Base-by-base conservation (phyloP, 2,329 filamentous ascomycete species). In the Aureobasidium sp. region DNA sequence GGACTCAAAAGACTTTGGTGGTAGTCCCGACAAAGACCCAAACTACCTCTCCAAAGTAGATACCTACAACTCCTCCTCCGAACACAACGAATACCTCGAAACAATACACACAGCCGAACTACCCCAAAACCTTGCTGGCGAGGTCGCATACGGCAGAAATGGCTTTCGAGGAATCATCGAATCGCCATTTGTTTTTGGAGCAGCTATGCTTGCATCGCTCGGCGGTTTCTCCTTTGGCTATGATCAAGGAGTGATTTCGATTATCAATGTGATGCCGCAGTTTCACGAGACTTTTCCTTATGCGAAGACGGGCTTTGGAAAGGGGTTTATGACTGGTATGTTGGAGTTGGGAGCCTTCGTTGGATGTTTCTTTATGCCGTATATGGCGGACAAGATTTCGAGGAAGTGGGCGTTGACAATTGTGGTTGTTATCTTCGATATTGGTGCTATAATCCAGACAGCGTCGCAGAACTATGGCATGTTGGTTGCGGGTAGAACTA, bases 211-310 rank as follows among this genome's bases (percentile, higher is more conserved):
- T 21, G 21, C 21, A 21, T 21, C 21, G 21, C 21, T 21, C 21
- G 21, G 21, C 21, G 21, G 21, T 21, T 36, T 52, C n/a, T 32
- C 39, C 1, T 49, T 50, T 41, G 49, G 59, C 41, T 55, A 34
- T 29, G 41, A 54, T 34, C 62, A 64, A 65, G 70, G 70, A 29
- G 67, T 72, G 6, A 67, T 72, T 15, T 66, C 63, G 8, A 69
- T 81, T 15, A 80, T 78, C 16, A 69, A 81, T 10, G 78, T 81
- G 44, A 82, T 82, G 79, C 74, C 79, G 15, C 78, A 80, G 59
- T 82, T 82, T 63, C 70, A 80, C 5, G 70, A 72, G 0, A 71
- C 71, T 0, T 81, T 81, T 59, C 72, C 77, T 37, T 72, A 75
- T 13, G 67, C 75, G 8, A 78, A 77, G 1, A 72, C 75, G 1